These are phyloP conservation scores for Plasmodium chabaudi DNA, from an alignment of 169 alveolate genomes.

Conservation along the genomic window DNA sequence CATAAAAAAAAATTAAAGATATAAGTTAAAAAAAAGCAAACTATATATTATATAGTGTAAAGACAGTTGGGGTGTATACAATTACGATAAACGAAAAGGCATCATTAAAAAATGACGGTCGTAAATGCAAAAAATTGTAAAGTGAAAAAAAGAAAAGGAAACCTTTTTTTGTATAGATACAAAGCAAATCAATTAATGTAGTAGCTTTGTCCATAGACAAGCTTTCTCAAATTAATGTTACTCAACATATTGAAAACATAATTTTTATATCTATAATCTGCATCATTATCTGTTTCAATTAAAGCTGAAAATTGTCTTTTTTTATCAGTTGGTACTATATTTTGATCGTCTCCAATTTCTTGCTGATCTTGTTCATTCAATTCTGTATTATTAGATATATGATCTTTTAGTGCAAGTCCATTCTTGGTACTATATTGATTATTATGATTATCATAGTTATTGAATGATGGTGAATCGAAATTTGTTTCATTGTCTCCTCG, in stretches of 20 bases:
- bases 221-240: slow-evolving; percentile 25
- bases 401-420: background rate
- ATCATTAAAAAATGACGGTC: background rate
- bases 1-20: too few relatives aligned
- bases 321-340: background rate
- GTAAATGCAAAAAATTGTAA: background rate
- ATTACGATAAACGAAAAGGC: background rate
- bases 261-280: slow-evolving; percentile 27
- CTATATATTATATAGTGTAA: background rate
- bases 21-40: too few relatives aligned
- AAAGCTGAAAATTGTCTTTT: background rate
- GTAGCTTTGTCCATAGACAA: slow-evolving; percentile 38
- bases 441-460: background rate
- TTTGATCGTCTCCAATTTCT: background rate
- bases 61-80: background rate
- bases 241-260: slow-evolving; percentile 43
- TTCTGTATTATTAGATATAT: background rate
- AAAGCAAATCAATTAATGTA: slow-evolving; percentile 1
- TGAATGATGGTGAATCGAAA: slow-evolving; percentile 2
- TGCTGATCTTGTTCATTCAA: background rate
- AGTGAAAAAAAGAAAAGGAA: background rate
- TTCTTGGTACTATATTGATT: background rate
- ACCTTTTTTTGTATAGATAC: too few relatives aligned
- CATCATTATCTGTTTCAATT: background rate
- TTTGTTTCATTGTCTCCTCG: slow-evolving; percentile 17